Conservation (phyloP, 805 yeast genomes). For the Spathaspora arborariae region DNA sequence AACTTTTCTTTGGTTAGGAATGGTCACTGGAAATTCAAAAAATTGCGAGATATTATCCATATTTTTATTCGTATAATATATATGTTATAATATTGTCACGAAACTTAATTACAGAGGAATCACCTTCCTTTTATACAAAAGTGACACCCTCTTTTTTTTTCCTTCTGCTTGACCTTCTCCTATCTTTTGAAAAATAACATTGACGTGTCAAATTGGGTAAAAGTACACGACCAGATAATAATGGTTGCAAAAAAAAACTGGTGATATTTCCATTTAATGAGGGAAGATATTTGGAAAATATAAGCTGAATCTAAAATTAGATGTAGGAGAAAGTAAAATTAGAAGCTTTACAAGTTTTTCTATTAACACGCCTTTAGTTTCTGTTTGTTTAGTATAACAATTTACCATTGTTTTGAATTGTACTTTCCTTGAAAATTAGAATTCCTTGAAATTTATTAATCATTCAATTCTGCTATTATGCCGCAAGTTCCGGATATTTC, state of each 20-base stretch:
- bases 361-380: too few relatives aligned
- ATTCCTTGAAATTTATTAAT: too few relatives aligned
- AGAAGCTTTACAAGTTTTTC: too few relatives aligned
- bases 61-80: background rate
- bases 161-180: background rate
- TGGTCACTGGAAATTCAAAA: conserved; percentile 12
- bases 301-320: too few relatives aligned
- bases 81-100: background rate
- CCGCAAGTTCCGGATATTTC: too few relatives aligned
- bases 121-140: background rate
- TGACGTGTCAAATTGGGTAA: background rate
- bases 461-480: too few relatives aligned
- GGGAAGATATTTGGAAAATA: too few relatives aligned
- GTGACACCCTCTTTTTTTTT: background rate
- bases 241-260: background rate
- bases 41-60: conserved; percentile 3
- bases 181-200: background rate
- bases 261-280: too few relatives aligned
- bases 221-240: background rate
- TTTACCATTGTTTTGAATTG: too few relatives aligned
- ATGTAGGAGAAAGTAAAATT: too few relatives aligned
- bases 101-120: background rate
- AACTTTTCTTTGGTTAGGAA: conserved; percentile 10
- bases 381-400: too few relatives aligned
- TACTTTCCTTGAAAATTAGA: too few relatives aligned